phyloP scores from a whole-genome alignment of 805 yeast genomes.

The Kodamaea fukazawae region DNA sequence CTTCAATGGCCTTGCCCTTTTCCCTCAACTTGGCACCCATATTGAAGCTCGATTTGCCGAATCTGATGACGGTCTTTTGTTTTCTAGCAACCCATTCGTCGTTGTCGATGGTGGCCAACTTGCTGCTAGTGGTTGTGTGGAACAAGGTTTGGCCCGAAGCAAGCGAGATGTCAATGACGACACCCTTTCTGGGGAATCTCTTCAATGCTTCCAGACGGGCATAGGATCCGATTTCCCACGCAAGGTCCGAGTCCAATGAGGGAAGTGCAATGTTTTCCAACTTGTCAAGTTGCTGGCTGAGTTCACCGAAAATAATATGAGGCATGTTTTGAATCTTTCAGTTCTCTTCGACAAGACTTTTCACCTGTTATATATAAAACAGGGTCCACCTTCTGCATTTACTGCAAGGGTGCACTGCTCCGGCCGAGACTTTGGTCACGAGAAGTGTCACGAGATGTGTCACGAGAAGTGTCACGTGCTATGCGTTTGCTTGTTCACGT shows the following conservation, averaged over 20 bases:
- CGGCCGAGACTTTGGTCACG: too few relatives aligned
- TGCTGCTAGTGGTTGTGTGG: constrained; percentile 36
- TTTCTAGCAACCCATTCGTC: constrained; percentile 55
- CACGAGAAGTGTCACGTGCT: too few relatives aligned
- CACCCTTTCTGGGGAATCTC: constrained; percentile 26
- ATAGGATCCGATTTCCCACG: constrained; percentile 45
- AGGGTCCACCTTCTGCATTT: too few relatives aligned
- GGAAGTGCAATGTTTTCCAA: constrained; percentile 25
- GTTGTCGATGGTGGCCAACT: constrained; percentile 46
- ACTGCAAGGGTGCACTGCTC: too few relatives aligned
- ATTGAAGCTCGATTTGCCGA: constrained; percentile 46
- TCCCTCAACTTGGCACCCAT: constrained; percentile 43
- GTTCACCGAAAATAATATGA: too few relatives aligned
- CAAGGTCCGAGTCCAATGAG: constrained; percentile 33
- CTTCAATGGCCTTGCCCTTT: constrained; percentile 36
- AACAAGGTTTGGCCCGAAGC: constrained; percentile 46
- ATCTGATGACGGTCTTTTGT: constrained; percentile 46
- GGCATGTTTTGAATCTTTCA: too few relatives aligned
- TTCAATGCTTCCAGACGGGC: constrained; percentile 36
- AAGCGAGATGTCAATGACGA: constrained; percentile 49
- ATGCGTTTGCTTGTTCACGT: too few relatives aligned
- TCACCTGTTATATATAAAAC: too few relatives aligned
- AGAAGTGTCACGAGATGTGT: too few relatives aligned
- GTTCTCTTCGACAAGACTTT: too few relatives aligned
- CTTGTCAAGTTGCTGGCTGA: constrained; percentile 16